A percentile compares a stretch with the other conserved stretches of the same genome.
phyloP scores from a whole-genome alignment of 2,329 filamentous ascomycete genomes.

The Moelleriella libera region DNA sequence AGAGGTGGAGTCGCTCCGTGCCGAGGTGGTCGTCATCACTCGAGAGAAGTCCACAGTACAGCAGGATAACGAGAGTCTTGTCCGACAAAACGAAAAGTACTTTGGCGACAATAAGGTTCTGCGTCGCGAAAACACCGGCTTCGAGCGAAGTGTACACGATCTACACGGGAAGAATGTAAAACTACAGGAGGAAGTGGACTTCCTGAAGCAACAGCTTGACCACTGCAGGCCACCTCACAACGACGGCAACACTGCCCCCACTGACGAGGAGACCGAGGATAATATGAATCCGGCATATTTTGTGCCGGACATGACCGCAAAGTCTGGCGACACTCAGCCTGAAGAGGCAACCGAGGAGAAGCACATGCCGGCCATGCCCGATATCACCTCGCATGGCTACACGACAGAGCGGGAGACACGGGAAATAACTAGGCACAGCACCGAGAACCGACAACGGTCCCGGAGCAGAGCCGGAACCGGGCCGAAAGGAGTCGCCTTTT shows the following conservation, averaged over 20 bases:
- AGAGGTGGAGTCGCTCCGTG: constrained; percentile 24
- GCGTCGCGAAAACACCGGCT: constrained; percentile 31
- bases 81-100: constrained; percentile 40
- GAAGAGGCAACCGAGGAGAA: constrained; percentile 17
- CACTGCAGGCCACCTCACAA: constrained; percentile 23
- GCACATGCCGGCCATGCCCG: constrained; percentile 14
- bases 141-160: constrained; percentile 29
- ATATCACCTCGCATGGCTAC: constrained; percentile 18
- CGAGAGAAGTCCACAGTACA: constrained; percentile 30
- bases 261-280: constrained; percentile 27
- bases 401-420: constrained; percentile 14
- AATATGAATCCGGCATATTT: constrained; percentile 47
- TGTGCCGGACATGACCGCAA: constrained; percentile 42
- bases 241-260: constrained; percentile 18
- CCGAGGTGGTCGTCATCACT: constrained; percentile 21
- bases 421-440: constrained; percentile 14
- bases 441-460: constrained; percentile 13
- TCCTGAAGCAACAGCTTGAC: constrained; percentile 29
- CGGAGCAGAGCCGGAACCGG: constrained; percentile 10
- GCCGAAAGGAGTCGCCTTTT: constrained; percentile 22
- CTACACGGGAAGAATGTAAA: constrained; percentile 32
- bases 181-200: constrained; percentile 31
- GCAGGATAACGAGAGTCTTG: constrained; percentile 36
- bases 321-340: constrained; percentile 20
- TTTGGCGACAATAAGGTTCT: constrained; percentile 38